Percentiles rank a stretch among this genome's conserved stretches.
phyloP scores from a whole-genome alignment of 2,329 filamentous ascomycete species.

The Cladosporium colombiae region DNA sequence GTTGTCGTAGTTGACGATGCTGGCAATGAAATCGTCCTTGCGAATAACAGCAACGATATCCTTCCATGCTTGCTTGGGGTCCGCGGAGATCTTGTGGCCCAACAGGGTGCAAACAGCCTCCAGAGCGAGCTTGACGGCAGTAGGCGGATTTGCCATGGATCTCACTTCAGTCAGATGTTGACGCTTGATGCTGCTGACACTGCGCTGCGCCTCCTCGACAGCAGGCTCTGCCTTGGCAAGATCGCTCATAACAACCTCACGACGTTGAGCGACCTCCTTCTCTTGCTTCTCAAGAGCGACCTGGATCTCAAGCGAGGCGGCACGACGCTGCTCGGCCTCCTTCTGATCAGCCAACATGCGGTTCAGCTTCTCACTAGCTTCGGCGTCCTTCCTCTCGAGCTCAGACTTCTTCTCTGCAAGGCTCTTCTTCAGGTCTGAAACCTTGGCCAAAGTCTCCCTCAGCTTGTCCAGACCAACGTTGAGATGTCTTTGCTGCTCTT shows the following conservation, averaged over 20 bases:
- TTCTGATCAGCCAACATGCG: conserved; percentile 95
- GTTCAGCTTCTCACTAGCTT: conserved; percentile 96
- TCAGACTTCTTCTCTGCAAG: conserved; percentile 93
- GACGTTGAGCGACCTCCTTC: conserved; percentile 77
- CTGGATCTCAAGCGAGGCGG: conserved; percentile 85
- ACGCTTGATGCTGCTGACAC: conserved; percentile 97
- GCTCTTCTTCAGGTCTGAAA: conserved; percentile 85
- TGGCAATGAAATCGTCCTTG: conserved; percentile 94
- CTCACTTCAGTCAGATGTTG: conserved; percentile 96
- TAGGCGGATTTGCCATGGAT: conserved; percentile 91
- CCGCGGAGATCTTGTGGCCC: conserved; percentile 73
- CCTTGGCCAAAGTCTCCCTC: conserved; percentile 94
- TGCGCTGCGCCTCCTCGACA: conserved; percentile 88
- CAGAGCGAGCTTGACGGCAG: conserved; percentile 85
- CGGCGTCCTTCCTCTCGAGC: conserved; percentile 87
- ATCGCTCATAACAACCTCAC: conserved; percentile 82
- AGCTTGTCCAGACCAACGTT: conserved; percentile 98
- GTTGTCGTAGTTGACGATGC: conserved; percentile 96
- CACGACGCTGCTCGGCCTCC: conserved; percentile 89
- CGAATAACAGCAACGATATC: conserved; percentile 84
- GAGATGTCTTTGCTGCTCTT: conserved; percentile 97
- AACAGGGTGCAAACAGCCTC: conserved; percentile 96
- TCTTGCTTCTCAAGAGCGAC: conserved; percentile 85
- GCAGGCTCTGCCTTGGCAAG: conserved; percentile 90
- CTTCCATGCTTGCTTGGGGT: conserved; percentile 68